A percentile compares a stretch with the other conserved stretches of the same genome.
Conservation (phyloP, 805 yeast genomes). For the Suhomyces sp. region DNA sequence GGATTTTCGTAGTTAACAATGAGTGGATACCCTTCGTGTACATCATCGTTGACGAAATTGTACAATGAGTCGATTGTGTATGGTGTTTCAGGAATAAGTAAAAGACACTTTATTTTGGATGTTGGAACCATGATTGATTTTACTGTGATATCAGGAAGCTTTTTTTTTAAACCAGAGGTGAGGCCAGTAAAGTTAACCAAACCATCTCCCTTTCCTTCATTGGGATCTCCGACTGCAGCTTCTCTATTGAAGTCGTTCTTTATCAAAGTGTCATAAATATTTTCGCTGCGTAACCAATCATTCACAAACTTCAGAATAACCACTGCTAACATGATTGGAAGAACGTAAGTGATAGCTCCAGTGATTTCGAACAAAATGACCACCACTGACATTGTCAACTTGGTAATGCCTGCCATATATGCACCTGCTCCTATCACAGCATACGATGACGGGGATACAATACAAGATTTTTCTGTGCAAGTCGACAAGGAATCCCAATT, state of each 20-base stretch:
- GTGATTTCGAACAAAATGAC: slow-evolving; percentile 93
- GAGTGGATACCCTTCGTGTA: slow-evolving; percentile 44
- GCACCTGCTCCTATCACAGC: slow-evolving; percentile 89
- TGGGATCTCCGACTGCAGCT: slow-evolving; percentile 8
- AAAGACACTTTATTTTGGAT: slow-evolving; percentile 26
- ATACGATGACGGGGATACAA: slow-evolving; percentile 83
- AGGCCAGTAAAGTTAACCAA: slow-evolving; percentile 31
- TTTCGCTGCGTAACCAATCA: slow-evolving; percentile 57
- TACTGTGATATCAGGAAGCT: slow-evolving; percentile 33
- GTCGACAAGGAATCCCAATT: slow-evolving; percentile 35
- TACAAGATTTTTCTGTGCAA: slow-evolving; percentile 45
- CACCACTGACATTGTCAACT: slow-evolving; percentile 77
- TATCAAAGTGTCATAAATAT: slow-evolving; percentile 60
- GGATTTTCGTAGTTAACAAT: slow-evolving; percentile 26
- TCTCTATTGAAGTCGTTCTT: slow-evolving; percentile 27
- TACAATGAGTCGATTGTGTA: slow-evolving; percentile 22
- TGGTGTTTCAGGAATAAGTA: slow-evolving; percentile 22
- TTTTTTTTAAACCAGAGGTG: slow-evolving; percentile 26
- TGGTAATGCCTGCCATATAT: slow-evolving; percentile 75
- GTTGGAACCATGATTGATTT: slow-evolving; percentile 32
- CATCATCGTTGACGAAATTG: slow-evolving; percentile 27
- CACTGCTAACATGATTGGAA: slow-evolving; percentile 85
- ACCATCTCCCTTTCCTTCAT: slow-evolving; percentile 42
- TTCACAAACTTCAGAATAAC: slow-evolving; percentile 71
- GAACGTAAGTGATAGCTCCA: slow-evolving; percentile 79